Evolutionary conservation across 257 asterid genomes (phyloP).

Genomic region (Cinchona pubescens): DNA sequence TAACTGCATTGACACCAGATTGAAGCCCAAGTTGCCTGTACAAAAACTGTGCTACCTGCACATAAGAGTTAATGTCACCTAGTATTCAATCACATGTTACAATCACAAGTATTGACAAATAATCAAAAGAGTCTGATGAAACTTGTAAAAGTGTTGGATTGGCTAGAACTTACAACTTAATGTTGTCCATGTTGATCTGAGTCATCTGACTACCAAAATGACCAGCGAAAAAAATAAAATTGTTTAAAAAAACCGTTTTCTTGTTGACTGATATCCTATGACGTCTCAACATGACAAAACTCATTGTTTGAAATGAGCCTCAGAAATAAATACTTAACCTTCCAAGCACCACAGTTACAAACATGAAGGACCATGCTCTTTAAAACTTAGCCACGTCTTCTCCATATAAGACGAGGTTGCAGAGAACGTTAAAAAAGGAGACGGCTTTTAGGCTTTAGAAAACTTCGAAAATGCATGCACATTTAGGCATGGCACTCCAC

Average conservation of each 20-base stretch:
- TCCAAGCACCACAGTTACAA: background rate
- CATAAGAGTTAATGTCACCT: constrained; percentile 19
- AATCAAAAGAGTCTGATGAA: background rate
- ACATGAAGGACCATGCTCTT: background rate
- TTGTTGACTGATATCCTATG: background rate
- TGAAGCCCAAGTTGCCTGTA: constrained; percentile 67
- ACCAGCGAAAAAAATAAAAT: background rate
- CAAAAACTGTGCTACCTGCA: constrained; percentile 82
- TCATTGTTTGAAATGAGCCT: background rate
- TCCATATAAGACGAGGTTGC: background rate
- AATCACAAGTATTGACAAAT: background rate
- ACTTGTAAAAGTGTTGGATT: background rate
- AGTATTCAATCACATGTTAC: background rate
- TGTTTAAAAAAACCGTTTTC: background rate
- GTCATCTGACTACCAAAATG: background rate
- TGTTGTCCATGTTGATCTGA: background rate
- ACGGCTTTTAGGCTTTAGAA: background rate
- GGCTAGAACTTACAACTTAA: background rate
- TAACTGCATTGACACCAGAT: constrained; percentile 69
- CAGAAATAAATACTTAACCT: background rate
- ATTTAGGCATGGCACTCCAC: background rate
- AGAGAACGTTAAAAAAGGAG: background rate
- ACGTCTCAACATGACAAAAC: background rate
- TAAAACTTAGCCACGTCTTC: background rate
- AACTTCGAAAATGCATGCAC: background rate